Percentiles rank a stretch among this genome's conserved stretches.
These are phyloP conservation scores for Populus ilicifolia DNA, from an alignment of 345 rosid genomes.

Conservation along the genomic window DNA sequence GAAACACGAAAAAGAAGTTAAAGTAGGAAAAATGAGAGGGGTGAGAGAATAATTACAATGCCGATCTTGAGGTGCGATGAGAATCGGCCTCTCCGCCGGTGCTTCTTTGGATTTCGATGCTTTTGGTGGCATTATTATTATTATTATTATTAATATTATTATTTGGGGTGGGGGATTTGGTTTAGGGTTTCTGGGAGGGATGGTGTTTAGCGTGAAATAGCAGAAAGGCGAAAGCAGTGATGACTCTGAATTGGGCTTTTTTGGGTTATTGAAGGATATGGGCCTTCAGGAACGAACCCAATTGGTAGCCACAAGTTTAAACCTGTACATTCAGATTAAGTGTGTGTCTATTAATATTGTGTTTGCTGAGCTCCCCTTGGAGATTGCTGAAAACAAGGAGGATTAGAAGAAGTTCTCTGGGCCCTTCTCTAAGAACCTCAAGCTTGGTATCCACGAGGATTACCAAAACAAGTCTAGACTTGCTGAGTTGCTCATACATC, in stretches of 20 bases:
- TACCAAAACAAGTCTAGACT: constrained; percentile 69
- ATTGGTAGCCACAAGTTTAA: background rate
- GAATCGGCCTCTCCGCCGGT: constrained; percentile 92
- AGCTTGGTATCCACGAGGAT: constrained; percentile 89
- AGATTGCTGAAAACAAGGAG: constrained; percentile 94
- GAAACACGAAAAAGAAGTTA: background rate
- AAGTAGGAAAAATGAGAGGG: background rate
- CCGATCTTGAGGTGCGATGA: constrained; percentile 99
- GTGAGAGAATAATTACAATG: constrained; percentile 43
- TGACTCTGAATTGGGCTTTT: too few species aligned
- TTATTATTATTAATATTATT: background rate
- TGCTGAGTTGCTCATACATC: constrained; percentile 79
- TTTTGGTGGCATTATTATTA: constrained; percentile 75
- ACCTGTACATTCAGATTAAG: too few species aligned
- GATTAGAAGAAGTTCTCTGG: constrained; percentile 89
- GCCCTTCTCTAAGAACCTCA: constrained; percentile 83
- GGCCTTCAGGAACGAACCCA: background rate
- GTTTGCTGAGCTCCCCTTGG: constrained; percentile 65
- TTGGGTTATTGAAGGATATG: too few species aligned
- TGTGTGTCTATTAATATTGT: too few species aligned
- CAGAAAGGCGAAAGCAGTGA: too few species aligned
- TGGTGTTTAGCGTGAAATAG: too few species aligned
- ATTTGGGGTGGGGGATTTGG: too few species aligned
- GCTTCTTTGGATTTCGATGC: constrained; percentile 83
- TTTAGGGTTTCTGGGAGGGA: too few species aligned